Evolutionary conservation across 2,329 filamentous ascomycete species (phyloP), one percentile per base, ranked within the genome.

Genomic region (Aspergillus candidus): DNA sequence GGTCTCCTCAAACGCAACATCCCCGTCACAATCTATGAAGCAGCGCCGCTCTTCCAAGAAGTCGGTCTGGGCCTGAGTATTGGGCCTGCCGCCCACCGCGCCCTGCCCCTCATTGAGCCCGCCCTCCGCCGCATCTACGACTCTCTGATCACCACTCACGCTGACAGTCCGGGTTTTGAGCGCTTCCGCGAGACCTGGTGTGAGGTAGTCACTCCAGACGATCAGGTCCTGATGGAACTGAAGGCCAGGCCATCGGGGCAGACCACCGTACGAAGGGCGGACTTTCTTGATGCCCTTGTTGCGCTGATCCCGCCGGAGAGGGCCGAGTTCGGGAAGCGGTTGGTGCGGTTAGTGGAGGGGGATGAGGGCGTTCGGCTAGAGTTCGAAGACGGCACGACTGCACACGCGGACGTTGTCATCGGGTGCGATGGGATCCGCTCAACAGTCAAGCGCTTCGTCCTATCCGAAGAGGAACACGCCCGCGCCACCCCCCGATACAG

Each of bases 11-110:
- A 71, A 43, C 67, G 71, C 45, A 57, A 67, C 32, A 54, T 80
- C 31, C 60, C 65, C 2, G 64, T 77, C 32, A 68, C 68, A 17
- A 70, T 83, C 48, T 83, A 79, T 54, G 79, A 83, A 60, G 69
- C 75, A 10, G 77, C 77, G 0, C 43, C 66, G 0, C 63, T 64
- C 11, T 82, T 82, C 48, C 70, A 69, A 30, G 78, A 82, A 55
- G 76, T 82, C 27, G 78, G 79, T 2, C 76, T 77, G 2, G 80
- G 78, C 5, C 69, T 82, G 1, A 71, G 72, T 2, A 73, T 82
- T 37, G 75, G 75, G 1, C 73, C 76, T 31, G 80, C 80, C 49
- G 74, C 77, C 3, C 67, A 72, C 27, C 72, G 72, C 15, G 75
- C 78, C 3, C 75, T 83, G 71, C 63, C 68, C 12, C 61, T 75